Evolutionary conservation across 2,329 filamentous ascomycete genomes (phyloP).

Genomic region (Colletotrichum graminicola): DNA sequence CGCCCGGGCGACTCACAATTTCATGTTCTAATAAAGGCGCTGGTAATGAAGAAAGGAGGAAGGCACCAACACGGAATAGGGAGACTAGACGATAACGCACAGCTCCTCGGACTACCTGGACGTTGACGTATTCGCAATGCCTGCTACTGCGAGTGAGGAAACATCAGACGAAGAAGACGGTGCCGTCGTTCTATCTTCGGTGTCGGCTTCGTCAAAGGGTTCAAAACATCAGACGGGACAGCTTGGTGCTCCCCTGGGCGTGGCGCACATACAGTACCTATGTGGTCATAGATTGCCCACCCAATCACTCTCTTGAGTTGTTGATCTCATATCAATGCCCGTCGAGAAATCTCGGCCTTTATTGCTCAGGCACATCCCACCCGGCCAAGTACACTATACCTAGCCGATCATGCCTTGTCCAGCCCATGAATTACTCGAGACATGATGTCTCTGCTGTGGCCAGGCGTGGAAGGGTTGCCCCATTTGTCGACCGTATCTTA

Average conservation of each 20-base stretch:
- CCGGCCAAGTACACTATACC: not conserved
- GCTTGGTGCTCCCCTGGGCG: not conserved
- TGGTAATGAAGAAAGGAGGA: slow-evolving; percentile 10
- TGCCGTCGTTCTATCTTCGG: slow-evolving; percentile 12
- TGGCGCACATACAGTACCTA: not conserved
- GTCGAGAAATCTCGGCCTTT: not conserved
- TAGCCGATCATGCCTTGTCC: slow-evolving; percentile 20
- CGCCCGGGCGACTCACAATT: slow-evolving; percentile 23
- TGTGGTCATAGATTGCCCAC: not conserved
- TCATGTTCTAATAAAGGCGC: not conserved
- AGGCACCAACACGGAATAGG: not conserved
- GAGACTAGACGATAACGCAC: slow-evolving; percentile 23
- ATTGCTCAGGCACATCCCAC: slow-evolving; percentile 5
- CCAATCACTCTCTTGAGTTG: not conserved
- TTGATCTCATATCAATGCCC: not conserved
- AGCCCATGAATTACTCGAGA: slow-evolving; percentile 32
- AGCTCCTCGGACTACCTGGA: not conserved
- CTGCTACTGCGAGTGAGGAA: slow-evolving; percentile 13
- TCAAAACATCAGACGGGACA: slow-evolving; percentile 2
- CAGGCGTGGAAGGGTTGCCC: slow-evolving; percentile 31
- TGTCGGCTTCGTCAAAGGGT: slow-evolving; percentile 18
- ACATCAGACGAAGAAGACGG: slow-evolving; percentile 31
- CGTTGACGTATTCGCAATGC: slow-evolving; percentile 29
- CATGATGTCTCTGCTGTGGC: slow-evolving; percentile 29
- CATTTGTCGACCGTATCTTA: slow-evolving; percentile 34